These are phyloP conservation scores for Paracoccidioides lutzii DNA, from an alignment of 2,329 filamentous ascomycete genomes.

Conservation along the genomic window DNA sequence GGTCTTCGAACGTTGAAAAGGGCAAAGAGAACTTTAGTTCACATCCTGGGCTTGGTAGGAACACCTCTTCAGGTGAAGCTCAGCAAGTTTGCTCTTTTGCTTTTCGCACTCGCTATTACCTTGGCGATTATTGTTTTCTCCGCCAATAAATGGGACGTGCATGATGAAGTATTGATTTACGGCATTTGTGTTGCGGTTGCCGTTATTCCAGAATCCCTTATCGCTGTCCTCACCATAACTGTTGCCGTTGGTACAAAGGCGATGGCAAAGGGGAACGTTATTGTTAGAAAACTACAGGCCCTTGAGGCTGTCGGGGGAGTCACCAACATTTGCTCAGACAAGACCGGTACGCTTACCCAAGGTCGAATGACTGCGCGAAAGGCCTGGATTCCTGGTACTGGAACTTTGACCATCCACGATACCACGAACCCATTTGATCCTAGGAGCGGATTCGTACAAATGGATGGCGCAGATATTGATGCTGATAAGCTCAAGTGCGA, in stretches of 20 bases:
- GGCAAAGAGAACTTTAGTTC: conserved; percentile 30
- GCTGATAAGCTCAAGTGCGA: conserved; percentile 1
- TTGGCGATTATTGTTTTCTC: conserved; percentile 52
- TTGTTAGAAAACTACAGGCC: conserved; percentile 39
- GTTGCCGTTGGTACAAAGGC: conserved; percentile 44
- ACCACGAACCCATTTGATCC: conserved; percentile 41
- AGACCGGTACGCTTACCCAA: conserved; percentile 44
- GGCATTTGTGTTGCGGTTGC: conserved; percentile 39
- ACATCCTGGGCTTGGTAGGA: conserved; percentile 37
- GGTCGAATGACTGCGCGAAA: conserved; percentile 45
- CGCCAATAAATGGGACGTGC: conserved; percentile 41
- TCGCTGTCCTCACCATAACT: conserved; percentile 51
- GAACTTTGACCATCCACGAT: conserved; percentile 39
- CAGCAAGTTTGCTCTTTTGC: conserved; percentile 49
- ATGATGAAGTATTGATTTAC: conserved; percentile 46
- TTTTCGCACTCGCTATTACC: conserved; percentile 49
- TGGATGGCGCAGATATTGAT: conserved; percentile 8
- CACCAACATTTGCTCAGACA: conserved; percentile 37
- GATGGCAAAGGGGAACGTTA: conserved; percentile 40
- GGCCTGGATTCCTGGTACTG: conserved; percentile 39
- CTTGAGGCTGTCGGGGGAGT: conserved; percentile 46
- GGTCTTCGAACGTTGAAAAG: conserved; percentile 29
- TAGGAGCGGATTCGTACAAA: conserved; percentile 26
- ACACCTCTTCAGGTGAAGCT: conserved; percentile 53
- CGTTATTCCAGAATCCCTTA: conserved; percentile 46